A percentile compares a stretch with the other conserved stretches of the same genome.
Evolutionary conservation across 2,329 filamentous ascomycete genomes (phyloP).

Genomic region (Fusarium pilosicola): DNA sequence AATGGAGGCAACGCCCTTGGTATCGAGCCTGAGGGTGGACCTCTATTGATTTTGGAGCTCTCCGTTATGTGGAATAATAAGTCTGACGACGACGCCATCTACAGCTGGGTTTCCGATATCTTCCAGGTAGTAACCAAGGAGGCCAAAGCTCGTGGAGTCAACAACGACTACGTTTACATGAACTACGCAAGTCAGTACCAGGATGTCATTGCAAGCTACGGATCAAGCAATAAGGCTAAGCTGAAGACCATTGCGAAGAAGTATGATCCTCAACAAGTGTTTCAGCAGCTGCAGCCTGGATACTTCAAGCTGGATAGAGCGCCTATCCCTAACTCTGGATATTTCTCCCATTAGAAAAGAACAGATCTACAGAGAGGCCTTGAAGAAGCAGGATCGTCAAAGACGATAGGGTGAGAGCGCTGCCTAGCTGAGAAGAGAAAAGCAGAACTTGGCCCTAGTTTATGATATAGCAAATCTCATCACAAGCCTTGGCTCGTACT

Average conservation of each 20-base stretch:
- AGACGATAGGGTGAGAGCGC: background rate
- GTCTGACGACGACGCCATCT: slow-evolving; percentile 48
- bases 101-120: slow-evolving; percentile 8
- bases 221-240: background rate
- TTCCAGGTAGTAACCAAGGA: background rate
- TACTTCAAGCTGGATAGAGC: slow-evolving; percentile 42
- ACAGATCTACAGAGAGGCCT: background rate
- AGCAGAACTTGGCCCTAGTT: background rate
- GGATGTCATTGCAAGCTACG: slow-evolving; percentile 12
- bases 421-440: background rate
- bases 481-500: background rate
- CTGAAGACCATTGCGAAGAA: slow-evolving; percentile 9
- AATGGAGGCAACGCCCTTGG: slow-evolving; percentile 49
- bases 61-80: slow-evolving; percentile 24
- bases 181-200: slow-evolving; percentile 22
- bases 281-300: slow-evolving; percentile 6
- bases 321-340: background rate
- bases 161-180: slow-evolving; percentile 17
- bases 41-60: slow-evolving; percentile 30
- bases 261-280: slow-evolving; percentile 8
- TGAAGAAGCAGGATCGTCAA: background rate
- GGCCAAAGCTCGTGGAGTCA: slow-evolving; percentile 4
- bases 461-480: background rate
- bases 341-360: background rate
- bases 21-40: slow-evolving; percentile 38